Evolutionary conservation across 2,329 filamentous ascomycete species (phyloP).

Genomic region (Ustulina deusta): DNA sequence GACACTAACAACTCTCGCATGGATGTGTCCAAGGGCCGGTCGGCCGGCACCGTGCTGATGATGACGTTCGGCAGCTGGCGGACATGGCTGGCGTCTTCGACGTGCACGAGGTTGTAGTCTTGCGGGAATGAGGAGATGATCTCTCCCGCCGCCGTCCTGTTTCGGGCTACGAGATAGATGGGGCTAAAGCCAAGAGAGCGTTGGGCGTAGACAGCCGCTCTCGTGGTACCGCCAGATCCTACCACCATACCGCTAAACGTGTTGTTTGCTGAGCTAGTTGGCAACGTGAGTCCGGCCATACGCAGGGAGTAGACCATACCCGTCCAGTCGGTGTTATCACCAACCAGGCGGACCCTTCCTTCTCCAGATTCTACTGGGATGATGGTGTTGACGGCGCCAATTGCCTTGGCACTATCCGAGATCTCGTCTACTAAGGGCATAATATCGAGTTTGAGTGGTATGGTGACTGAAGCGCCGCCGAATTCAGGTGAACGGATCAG

Average conservation of each 20-base stretch:
- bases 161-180: slow-evolving; percentile 88
- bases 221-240: slow-evolving; percentile 90
- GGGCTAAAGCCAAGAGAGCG: slow-evolving; percentile 85
- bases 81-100: slow-evolving; percentile 61
- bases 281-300: slow-evolving; percentile 70
- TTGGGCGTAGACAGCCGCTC: slow-evolving; percentile 90
- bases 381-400: slow-evolving; percentile 96
- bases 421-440: slow-evolving; percentile 84
- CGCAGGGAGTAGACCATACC: slow-evolving; percentile 88
- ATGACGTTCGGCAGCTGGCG: slow-evolving; percentile 73
- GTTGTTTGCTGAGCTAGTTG: slow-evolving; percentile 47
- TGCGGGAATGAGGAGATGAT: slow-evolving; percentile 79
- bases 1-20: slow-evolving; percentile 74
- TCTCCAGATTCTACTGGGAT: slow-evolving; percentile 66
- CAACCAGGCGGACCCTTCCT: slow-evolving; percentile 70
- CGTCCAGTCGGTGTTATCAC: slow-evolving; percentile 95
- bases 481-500: slow-evolving; percentile 80
- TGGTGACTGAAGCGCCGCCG: slow-evolving; percentile 94
- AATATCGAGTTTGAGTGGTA: slow-evolving; percentile 91
- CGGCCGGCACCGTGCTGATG: slow-evolving; percentile 91
- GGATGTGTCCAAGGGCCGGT: slow-evolving; percentile 79
- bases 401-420: slow-evolving; percentile 80
- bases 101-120: slow-evolving; percentile 75
- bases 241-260: slow-evolving; percentile 79
- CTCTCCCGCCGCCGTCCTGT: slow-evolving; percentile 72